phyloP scores from a whole-genome alignment of 805 yeast genomes.

The Kuraishia molischiana region DNA sequence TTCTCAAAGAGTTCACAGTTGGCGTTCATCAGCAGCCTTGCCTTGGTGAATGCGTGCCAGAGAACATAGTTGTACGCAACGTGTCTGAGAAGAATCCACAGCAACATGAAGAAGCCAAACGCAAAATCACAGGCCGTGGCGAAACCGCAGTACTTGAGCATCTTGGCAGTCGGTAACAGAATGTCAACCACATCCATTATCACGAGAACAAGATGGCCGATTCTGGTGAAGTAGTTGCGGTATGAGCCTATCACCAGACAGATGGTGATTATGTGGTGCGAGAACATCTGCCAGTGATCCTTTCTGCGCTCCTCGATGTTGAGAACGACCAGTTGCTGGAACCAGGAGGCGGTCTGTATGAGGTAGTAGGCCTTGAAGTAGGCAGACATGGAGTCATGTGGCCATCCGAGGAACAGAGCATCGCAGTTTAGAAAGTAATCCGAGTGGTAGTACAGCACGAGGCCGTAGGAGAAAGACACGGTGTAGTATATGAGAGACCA shows the following conservation, averaged over 20 bases:
- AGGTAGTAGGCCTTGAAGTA: conserved; percentile 62
- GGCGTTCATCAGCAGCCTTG: conserved; percentile 35
- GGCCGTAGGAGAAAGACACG: conserved; percentile 45
- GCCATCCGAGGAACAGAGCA: conserved; percentile 61
- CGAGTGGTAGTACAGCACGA: conserved; percentile 44
- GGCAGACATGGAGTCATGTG: conserved; percentile 48
- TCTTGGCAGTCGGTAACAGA: conserved; percentile 60
- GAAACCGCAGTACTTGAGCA: conserved; percentile 64
- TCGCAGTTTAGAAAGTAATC: conserved; percentile 51
- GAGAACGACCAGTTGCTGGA: conserved; percentile 69
- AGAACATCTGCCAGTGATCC: conserved; percentile 79
- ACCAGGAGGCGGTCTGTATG: conserved; percentile 66
- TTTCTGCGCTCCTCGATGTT: conserved; percentile 73
- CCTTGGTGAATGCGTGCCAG: conserved; percentile 43
- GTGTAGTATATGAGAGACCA: conserved; percentile 63
- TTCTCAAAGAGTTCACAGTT: conserved; percentile 21
- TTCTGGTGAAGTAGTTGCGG: conserved; percentile 56
- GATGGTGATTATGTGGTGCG: conserved; percentile 80
- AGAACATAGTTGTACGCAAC: conserved; percentile 60
- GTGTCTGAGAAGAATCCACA: conserved; percentile 71
- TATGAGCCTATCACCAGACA: conserved; percentile 63
- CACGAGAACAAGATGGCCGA: conserved; percentile 70
- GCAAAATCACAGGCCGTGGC: conserved; percentile 51
- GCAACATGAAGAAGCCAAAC: conserved; percentile 55
- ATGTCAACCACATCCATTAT: conserved; percentile 83